These are phyloP conservation scores for Cornus suecica DNA, from an alignment of 148 eudicot species.

Conservation along the genomic window DNA sequence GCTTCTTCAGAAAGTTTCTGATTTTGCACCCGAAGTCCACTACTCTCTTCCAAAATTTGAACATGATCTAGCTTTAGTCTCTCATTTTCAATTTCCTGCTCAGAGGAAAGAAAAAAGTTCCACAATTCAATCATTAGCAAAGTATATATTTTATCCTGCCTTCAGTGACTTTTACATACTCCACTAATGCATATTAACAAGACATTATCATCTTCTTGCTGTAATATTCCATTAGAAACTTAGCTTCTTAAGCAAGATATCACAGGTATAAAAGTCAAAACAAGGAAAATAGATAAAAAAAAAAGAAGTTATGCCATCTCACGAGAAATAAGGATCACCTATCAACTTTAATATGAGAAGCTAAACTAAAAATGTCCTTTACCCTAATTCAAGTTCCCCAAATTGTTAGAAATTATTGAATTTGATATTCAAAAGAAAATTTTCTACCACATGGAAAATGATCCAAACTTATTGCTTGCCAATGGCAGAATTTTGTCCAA, in stretches of 20 bases:
- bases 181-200: not conserved
- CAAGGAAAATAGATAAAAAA: too few relatives aligned
- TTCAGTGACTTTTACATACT: not conserved
- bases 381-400: not conserved
- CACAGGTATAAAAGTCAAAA: not conserved
- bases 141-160: not conserved
- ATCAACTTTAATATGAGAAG: not conserved
- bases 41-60: conserved; percentile 69
- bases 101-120: conserved; percentile 14
- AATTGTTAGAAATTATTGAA: not conserved
- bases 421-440: not conserved
- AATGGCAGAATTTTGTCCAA: not conserved
- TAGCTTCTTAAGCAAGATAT: not conserved
- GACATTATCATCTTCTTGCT: not conserved
- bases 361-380: too few relatives aligned
- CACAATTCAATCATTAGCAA: not conserved
- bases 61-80: conserved; percentile 68
- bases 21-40: conserved; percentile 84
- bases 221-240: not conserved
- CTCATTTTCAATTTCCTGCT: conserved; percentile 85
- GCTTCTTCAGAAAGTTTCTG: conserved; percentile 93
- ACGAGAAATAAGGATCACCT: not conserved
- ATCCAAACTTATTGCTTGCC: too few relatives aligned
- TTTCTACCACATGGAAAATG: not conserved
- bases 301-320: not conserved